A percentile compares a stretch with the other conserved stretches of the same genome.
Evolutionary conservation across 176 grass and related monocot genomes (phyloP).

Genomic region (Echinochloa phyllopogon): DNA sequence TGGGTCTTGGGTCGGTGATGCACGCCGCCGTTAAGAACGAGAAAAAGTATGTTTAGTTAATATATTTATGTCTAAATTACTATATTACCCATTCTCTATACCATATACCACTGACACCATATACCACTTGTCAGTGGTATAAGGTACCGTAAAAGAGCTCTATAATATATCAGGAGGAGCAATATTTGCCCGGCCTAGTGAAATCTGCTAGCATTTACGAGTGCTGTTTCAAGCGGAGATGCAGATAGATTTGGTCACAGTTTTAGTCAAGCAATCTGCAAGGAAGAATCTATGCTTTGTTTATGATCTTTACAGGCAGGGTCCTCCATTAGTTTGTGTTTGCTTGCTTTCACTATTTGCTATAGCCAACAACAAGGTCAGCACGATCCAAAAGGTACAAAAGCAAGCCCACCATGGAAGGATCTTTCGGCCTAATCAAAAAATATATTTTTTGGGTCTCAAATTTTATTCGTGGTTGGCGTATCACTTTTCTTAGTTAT

Average conservation of each 20-base stretch:
- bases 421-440: conserved; percentile 30
- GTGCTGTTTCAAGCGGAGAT: conserved; percentile 28
- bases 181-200: conserved; percentile 29
- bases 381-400: conserved; percentile 31
- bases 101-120: too few relatives aligned
- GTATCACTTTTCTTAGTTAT: background rate
- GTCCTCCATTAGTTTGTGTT: conserved; percentile 51
- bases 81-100: too few relatives aligned
- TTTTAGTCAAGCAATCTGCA: background rate
- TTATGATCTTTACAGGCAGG: conserved; percentile 42
- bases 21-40: too few relatives aligned
- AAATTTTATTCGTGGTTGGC: background rate
- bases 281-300: conserved; percentile 45
- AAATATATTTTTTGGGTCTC: background rate
- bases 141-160: too few relatives aligned
- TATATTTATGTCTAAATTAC: too few relatives aligned
- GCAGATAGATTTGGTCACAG: conserved; percentile 8
- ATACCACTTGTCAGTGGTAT: too few relatives aligned
- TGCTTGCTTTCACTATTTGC: conserved; percentile 40
- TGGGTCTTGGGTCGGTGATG: too few relatives aligned
- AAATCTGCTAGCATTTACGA: conserved; percentile 49
- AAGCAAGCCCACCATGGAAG: conserved; percentile 20
- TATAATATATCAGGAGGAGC: background rate
- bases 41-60: too few relatives aligned
- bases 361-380: conserved; percentile 25